Conservation (phyloP, 192 early-diverging fungal genomes). For the Obelidium mucronatum region DNA sequence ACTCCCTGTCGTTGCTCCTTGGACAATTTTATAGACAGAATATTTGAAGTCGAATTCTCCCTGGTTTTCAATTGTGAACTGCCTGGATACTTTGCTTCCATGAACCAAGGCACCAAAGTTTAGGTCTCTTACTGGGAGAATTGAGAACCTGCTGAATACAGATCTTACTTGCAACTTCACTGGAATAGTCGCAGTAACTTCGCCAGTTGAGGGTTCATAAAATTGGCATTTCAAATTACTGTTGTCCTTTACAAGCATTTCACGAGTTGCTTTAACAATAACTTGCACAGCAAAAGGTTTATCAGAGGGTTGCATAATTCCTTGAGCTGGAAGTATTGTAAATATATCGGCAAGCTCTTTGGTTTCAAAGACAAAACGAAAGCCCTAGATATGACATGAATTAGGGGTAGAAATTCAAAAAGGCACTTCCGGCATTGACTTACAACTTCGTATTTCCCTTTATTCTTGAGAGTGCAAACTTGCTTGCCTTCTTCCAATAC, state of each 20-base stretch:
- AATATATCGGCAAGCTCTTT: constrained; percentile 59
- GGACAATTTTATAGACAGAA: constrained; percentile 61
- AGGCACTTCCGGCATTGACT: too few relatives aligned
- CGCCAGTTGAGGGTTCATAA: constrained; percentile 64
- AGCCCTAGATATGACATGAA: too few relatives aligned
- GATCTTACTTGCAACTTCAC: constrained; percentile 61
- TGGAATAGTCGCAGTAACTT: constrained; percentile 61
- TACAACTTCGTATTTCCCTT: constrained; percentile 63
- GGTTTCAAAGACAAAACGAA: constrained; percentile 60
- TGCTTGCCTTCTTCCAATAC: constrained; percentile 66
- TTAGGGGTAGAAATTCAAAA: too few relatives aligned
- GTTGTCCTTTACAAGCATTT: constrained; percentile 54
- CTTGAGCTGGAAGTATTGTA: constrained; percentile 56
- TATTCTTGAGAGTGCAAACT: constrained; percentile 47
- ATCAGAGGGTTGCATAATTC: constrained; percentile 66
- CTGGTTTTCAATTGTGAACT: constrained; percentile 65
- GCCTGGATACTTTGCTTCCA: constrained; percentile 62
- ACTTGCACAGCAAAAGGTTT: constrained; percentile 67
- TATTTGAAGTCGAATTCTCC: constrained; percentile 73
- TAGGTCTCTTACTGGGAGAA: constrained; percentile 62
- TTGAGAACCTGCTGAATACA: constrained; percentile 64
- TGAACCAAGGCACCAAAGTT: constrained; percentile 69
- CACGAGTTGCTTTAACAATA: constrained; percentile 54
- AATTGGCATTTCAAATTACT: constrained; percentile 60
- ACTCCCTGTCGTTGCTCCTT: constrained; percentile 38